These are phyloP conservation scores for Plectosphaerella sp. DNA, from an alignment of 2,329 filamentous ascomycete species.

Conservation along the genomic window DNA sequence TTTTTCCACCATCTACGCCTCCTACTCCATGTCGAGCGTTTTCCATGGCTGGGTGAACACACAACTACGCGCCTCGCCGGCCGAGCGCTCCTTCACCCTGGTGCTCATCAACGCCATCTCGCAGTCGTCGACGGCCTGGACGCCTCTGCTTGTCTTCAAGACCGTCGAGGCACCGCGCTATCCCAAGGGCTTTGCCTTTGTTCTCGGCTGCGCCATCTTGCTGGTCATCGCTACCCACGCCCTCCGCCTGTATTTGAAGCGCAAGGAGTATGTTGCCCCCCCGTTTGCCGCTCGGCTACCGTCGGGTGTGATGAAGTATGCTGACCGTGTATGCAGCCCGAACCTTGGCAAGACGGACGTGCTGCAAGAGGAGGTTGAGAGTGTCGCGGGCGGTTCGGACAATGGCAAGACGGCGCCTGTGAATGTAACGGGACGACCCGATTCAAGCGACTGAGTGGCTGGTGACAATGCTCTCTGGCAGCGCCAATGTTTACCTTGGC, in stretches of 20 bases:
- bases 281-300: not conserved
- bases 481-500: too few relatives aligned
- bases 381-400: not conserved
- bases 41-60: conserved; percentile 54
- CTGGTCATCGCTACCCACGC: conserved; percentile 20
- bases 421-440: not conserved
- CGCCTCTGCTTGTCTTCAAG: conserved; percentile 44
- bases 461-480: too few relatives aligned
- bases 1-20: conserved; percentile 41
- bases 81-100: conserved; percentile 43
- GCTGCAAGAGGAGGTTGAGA: not conserved
- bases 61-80: conserved; percentile 37
- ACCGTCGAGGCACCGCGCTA: conserved; percentile 38
- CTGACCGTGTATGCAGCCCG: not conserved
- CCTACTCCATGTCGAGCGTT: conserved; percentile 48
- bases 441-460: not conserved
- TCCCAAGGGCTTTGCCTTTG: conserved; percentile 35
- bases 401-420: not conserved
- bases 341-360: not conserved
- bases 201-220: conserved; percentile 26
- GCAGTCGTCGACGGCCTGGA: conserved; percentile 53
- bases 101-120: conserved; percentile 48
- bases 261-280: conserved; percentile 14
- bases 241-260: conserved; percentile 15
- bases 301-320: not conserved